A percentile compares a stretch with the other conserved stretches of the same genome.
These are phyloP conservation scores for Brassica juncea DNA, from an alignment of 345 rosid species.

Conservation along the genomic window DNA sequence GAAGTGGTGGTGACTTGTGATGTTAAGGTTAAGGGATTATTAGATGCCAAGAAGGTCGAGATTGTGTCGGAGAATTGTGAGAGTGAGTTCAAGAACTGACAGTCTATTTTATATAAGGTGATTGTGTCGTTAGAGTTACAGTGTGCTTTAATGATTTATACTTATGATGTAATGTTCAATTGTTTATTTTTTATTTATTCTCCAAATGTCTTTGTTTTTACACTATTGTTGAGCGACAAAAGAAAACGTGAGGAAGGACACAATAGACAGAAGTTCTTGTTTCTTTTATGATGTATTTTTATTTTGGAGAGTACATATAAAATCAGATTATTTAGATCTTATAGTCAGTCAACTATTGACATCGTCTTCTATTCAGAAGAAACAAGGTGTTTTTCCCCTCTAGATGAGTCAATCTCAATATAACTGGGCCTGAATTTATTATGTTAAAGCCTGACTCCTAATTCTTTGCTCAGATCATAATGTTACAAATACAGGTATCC, in stretches of 20 bases:
- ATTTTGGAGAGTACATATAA: background rate
- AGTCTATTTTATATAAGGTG: slow-evolving; percentile 5
- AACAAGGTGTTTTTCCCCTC: background rate
- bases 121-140: slow-evolving; percentile 34
- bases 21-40: slow-evolving; percentile 49
- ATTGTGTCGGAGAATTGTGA: slow-evolving; percentile 54
- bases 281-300: background rate
- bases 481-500: background rate
- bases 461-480: background rate
- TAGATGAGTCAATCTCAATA: background rate
- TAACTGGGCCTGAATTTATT: background rate
- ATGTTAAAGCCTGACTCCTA: background rate
- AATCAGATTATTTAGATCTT: background rate
- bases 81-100: slow-evolving; percentile 42
- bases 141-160: slow-evolving; percentile 19
- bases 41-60: slow-evolving; percentile 37
- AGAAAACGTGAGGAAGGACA: slow-evolving; percentile 26
- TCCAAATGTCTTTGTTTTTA: slow-evolving; percentile 11
- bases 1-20: slow-evolving; percentile 49
- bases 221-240: slow-evolving; percentile 17
- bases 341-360: background rate
- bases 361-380: background rate
- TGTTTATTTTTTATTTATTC: background rate
- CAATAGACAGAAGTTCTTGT: background rate
- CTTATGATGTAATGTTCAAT: slow-evolving; percentile 28